phyloP scores from a whole-genome alignment of 441 rosid species.

The Capsella rubella region DNA sequence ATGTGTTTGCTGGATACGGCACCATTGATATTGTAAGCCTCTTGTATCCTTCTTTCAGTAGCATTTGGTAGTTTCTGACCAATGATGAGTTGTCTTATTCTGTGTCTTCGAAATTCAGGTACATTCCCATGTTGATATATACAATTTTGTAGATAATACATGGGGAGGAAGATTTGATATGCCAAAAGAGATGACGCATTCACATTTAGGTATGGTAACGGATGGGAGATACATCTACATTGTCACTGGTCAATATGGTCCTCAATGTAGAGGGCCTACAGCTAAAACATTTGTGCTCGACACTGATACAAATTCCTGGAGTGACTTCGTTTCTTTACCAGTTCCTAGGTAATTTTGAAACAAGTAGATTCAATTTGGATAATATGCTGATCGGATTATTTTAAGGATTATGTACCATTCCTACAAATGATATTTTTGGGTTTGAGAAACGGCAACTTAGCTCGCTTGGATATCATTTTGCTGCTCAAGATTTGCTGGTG shows the following conservation, averaged over 20 bases:
- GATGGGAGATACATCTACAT: conserved; percentile 91
- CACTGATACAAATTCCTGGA: conserved; percentile 82
- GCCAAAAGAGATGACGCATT: conserved; percentile 99
- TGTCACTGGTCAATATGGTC: conserved; percentile 92
- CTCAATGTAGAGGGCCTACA: conserved; percentile 94
- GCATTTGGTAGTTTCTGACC: neutral
- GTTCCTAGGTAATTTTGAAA: conserved; percentile 70
- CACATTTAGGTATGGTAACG: conserved; percentile 96
- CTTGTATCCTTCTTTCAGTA: neutral
- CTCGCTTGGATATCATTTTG: conserved; percentile 12
- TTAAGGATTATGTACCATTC: neutral
- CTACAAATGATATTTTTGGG: neutral
- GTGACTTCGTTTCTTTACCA: conserved; percentile 70
- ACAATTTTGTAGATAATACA: conserved; percentile 75
- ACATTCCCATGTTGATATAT: conserved; percentile 92
- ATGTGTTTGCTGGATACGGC: conserved; percentile 93
- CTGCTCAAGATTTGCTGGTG: conserved; percentile 2
- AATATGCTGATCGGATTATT: neutral
- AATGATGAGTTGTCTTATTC: conserved; percentile 4
- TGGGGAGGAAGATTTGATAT: conserved; percentile 94
- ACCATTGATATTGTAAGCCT: conserved; percentile 60
- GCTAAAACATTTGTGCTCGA: conserved; percentile 84
- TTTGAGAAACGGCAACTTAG: neutral
- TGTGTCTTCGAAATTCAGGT: conserved; percentile 39
- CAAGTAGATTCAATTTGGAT: neutral